These are phyloP conservation scores for Pichia gijzeniarum DNA, from an alignment of 805 yeast genomes.

Conservation along the genomic window DNA sequence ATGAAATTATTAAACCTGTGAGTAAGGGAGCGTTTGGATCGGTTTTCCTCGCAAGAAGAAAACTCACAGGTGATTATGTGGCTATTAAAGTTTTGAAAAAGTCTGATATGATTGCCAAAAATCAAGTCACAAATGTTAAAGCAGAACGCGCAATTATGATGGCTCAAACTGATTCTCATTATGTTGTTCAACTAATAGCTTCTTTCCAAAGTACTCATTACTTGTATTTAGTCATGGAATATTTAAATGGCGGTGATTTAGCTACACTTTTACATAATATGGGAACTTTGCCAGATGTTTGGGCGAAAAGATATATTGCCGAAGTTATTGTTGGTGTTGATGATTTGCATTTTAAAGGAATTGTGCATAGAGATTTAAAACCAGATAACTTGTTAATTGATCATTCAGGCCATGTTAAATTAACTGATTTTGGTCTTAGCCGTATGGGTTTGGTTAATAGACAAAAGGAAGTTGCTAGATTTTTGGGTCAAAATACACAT, in stretches of 20 bases:
- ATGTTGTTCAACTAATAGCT: conserved; percentile 82
- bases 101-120: conserved; percentile 94
- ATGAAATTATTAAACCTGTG: conserved; percentile 85
- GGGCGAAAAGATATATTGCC: conserved; percentile 82
- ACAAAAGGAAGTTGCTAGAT: conserved; percentile 38
- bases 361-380: conserved; percentile 90
- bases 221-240: conserved; percentile 92
- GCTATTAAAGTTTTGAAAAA: conserved; percentile 91
- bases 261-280: conserved; percentile 78
- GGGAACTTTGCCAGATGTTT: conserved; percentile 77
- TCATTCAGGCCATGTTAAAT: conserved; percentile 76
- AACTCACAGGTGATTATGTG: conserved; percentile 86
- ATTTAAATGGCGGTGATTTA: conserved; percentile 91
- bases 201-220: conserved; percentile 87
- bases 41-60: conserved; percentile 79
- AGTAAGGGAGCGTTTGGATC: conserved; percentile 98
- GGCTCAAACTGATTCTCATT: conserved; percentile 90
- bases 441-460: conserved; percentile 83
- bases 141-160: conserved; percentile 97
- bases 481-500: background rate
- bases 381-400: conserved; percentile 93
- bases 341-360: conserved; percentile 81
- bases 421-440: conserved; percentile 93
- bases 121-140: conserved; percentile 90
- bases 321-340: conserved; percentile 88